Evolutionary conservation across 768 basidiomycete genomes (phyloP).

Genomic region (Punctularia strigosozonata): DNA sequence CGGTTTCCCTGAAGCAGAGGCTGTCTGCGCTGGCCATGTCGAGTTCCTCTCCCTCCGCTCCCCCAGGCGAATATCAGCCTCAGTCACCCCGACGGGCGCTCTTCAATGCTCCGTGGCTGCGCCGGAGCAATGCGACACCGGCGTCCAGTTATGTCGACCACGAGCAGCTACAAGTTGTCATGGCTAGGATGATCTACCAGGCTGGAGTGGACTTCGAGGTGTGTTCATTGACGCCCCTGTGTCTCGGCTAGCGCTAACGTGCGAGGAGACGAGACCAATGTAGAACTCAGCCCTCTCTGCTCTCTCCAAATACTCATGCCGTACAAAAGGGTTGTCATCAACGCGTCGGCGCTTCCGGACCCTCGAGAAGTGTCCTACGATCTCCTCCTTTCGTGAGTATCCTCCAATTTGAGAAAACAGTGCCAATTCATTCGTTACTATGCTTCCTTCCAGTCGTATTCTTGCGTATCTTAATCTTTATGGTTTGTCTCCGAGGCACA

Average conservation of each 20-base stretch:
- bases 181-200: slow-evolving; percentile 70
- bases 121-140: slow-evolving; percentile 19
- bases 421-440: slow-evolving; percentile 8
- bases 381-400: slow-evolving; percentile 53
- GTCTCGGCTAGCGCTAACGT: slow-evolving; percentile 7
- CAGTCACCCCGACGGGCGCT: slow-evolving; percentile 23
- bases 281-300: slow-evolving; percentile 31
- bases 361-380: slow-evolving; percentile 70
- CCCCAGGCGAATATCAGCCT: slow-evolving; percentile 15
- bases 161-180: slow-evolving; percentile 43
- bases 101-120: slow-evolving; percentile 43
- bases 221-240: slow-evolving; percentile 15
- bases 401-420: slow-evolving; percentile 5
- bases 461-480: slow-evolving; percentile 73
- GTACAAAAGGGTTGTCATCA: slow-evolving; percentile 60
- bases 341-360: slow-evolving; percentile 75
- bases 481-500: slow-evolving; percentile 31
- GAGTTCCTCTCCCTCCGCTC: slow-evolving; percentile 34
- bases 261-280: slow-evolving; percentile 72
- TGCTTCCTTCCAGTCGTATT: slow-evolving; percentile 39
- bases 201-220: slow-evolving; percentile 84
- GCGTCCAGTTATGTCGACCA: slow-evolving; percentile 9
- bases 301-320: neutral
- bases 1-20: slow-evolving; percentile 56
- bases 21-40: slow-evolving; percentile 51